A percentile compares a stretch with the other conserved stretches of the same genome.
Evolutionary conservation across 768 basidiomycete species (phyloP).

Genomic region (Albatrellus ellisii): DNA sequence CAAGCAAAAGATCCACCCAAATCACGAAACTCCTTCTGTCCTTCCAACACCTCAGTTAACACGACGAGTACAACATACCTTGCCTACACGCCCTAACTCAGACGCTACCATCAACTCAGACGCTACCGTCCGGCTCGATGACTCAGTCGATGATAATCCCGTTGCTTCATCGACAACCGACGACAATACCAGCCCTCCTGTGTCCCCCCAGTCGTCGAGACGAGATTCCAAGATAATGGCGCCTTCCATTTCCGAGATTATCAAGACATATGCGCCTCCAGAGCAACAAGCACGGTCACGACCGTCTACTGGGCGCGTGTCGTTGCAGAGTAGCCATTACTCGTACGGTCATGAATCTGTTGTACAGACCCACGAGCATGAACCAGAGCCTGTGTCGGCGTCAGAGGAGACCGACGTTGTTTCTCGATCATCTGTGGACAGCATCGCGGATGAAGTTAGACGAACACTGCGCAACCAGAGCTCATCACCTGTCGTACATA

Average conservation of each 20-base stretch:
- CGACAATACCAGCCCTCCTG: constrained; percentile 9
- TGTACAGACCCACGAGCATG: constrained; percentile 33
- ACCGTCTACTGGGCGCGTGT: constrained; percentile 31
- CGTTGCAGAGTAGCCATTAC: constrained; percentile 32
- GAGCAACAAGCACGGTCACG: constrained; percentile 37
- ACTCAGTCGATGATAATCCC: background rate
- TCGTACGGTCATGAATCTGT: constrained; percentile 30
- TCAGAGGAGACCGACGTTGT: constrained; percentile 53
- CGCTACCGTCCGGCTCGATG: too few relatives aligned
- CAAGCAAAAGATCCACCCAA: constrained; percentile 32
- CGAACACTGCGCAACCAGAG: constrained; percentile 53
- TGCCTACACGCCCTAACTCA: constrained; percentile 1
- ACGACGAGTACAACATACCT: constrained; percentile 16
- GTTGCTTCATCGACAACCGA: constrained; percentile 1
- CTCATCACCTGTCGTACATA: constrained; percentile 23
- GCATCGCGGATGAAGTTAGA: constrained; percentile 72
- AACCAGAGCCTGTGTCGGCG: constrained; percentile 33
- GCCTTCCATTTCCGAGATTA: constrained; percentile 84
- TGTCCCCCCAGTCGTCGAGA: constrained; percentile 13
- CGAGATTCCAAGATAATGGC: constrained; percentile 33
- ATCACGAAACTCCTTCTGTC: constrained; percentile 5
- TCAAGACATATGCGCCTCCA: constrained; percentile 63
- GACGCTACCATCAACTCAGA: constrained; percentile 2
- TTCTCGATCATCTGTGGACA: constrained; percentile 79
- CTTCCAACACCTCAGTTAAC: constrained; percentile 12